Conservation (phyloP, 345 rosid genomes). For the Eucalyptus pumila region DNA sequence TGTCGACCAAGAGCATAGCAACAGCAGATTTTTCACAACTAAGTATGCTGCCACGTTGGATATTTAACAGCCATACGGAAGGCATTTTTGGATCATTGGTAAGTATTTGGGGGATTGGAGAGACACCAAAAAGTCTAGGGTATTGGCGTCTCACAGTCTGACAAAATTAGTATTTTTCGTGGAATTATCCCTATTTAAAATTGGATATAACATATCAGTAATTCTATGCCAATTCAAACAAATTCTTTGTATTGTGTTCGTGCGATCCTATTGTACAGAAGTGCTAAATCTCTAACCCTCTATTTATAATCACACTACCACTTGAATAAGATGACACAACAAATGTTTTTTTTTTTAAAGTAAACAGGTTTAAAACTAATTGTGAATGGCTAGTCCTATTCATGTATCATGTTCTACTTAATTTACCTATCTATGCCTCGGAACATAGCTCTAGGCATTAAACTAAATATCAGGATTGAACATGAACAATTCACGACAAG, state of each 20-base stretch:
- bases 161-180: neutral
- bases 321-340: neutral
- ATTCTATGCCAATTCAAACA: neutral
- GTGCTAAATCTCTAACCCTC: neutral
- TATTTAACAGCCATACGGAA: neutral
- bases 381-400: neutral
- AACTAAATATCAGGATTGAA: neutral
- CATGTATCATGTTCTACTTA: neutral
- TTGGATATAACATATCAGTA: neutral
- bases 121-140: neutral
- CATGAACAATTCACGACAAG: neutral
- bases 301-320: neutral
- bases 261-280: neutral
- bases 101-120: neutral
- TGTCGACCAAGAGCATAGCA: neutral
- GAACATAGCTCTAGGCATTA: neutral
- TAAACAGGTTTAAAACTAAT: neutral
- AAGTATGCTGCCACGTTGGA: neutral
- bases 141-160: neutral
- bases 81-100: neutral
- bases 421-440: neutral
- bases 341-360: neutral
- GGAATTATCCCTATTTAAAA: neutral
- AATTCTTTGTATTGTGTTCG: neutral
- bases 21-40: neutral